These are phyloP conservation scores for Cucumis sativus DNA, from an alignment of 306 rosid species.

Conservation along the genomic window Cucumber_9930_V3 NC_026655.2:7108001-7108500, in stretches of 20 bases:
- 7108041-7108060: no score
- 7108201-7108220: no score
- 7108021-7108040: no score
- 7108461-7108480: background rate
- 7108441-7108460: background rate
- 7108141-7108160: no score
- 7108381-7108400: slow-evolving; percentile 45
- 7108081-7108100: no score
- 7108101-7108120: no score
- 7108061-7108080: no score
- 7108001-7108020: no score
- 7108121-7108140: no score
- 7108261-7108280: background rate
- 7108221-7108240: no score
- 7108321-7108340: slow-evolving; percentile 35
- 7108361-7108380: slow-evolving; percentile 85
- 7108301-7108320: background rate
- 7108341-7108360: slow-evolving; percentile 62
- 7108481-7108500: slow-evolving; percentile 68
- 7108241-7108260: background rate
- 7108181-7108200: no score
- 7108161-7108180: no score
- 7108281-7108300: background rate
- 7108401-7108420: background rate
- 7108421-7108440: background rate